Conservation (phyloP, 2,329 filamentous ascomycete genomes). For the Aspergillus novoparasiticus region DNA sequence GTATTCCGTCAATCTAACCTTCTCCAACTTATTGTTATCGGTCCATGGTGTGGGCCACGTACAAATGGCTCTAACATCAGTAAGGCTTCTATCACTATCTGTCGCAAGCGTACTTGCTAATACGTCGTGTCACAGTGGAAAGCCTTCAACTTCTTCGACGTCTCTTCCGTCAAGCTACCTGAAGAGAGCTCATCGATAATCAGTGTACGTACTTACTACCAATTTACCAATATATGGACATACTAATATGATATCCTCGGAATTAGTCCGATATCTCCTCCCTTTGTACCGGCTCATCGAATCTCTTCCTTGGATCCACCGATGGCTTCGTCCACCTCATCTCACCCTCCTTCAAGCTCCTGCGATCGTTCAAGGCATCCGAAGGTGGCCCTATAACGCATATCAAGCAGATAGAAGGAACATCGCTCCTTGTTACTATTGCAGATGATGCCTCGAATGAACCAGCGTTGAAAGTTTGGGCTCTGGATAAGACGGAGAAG, state of each 20-base stretch:
- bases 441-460: constrained; percentile 85
- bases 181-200: constrained; percentile 79
- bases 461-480: constrained; percentile 95
- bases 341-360: constrained; percentile 81
- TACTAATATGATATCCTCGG: not conserved
- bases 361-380: constrained; percentile 84
- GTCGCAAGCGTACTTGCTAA: constrained; percentile 12
- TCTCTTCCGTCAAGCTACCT: constrained; percentile 76
- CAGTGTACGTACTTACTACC: constrained; percentile 61
- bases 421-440: constrained; percentile 77
- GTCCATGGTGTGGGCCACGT: constrained; percentile 36
- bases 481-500: constrained; percentile 88
- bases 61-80: constrained; percentile 49
- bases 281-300: constrained; percentile 83
- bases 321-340: constrained; percentile 88
- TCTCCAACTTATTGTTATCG: constrained; percentile 18
- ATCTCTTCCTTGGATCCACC: constrained; percentile 82
- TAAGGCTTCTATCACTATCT: constrained; percentile 15
- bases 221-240: not conserved
- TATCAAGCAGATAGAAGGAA: constrained; percentile 89
- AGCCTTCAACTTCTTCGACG: constrained; percentile 99
- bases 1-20: constrained; percentile 3
- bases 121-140: constrained; percentile 72
- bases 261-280: constrained; percentile 70
- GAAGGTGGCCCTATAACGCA: constrained; percentile 76